Evolutionary conservation across 768 basidiomycete species (phyloP), one percentile per base, ranked within the genome.

Genomic region (Ramaria sp.): DNA sequence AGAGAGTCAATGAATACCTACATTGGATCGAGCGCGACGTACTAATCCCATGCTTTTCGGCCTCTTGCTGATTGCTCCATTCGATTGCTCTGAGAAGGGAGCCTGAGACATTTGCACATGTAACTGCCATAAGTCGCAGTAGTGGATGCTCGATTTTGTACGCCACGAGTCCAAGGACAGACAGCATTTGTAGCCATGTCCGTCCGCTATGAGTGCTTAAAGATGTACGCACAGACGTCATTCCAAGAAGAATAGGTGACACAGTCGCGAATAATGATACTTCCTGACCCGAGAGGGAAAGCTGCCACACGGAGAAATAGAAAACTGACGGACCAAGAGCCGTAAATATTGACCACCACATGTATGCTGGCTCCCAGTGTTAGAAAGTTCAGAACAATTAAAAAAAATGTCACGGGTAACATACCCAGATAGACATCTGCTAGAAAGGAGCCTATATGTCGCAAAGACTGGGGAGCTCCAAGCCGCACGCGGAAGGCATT

Each of bases 251-350:
- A 5, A 77, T 60, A 0, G 90, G 88, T 0, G 91, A 82, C 27
- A 94, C 76, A 7, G 82, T 80, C 7, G 79, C 77, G 9, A 93
- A 72, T 3, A 91, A 70, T 0, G 90, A 79, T 15, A 89, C 73
- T 65, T 95, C 92, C 37, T 84, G 80, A 4, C 92, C 92, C 11
- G 87, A 81, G 31, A 94, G 76, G 27, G 86, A 89, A 17, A 93
- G 82, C 65, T 90, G 79, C 91, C 91, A 93, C 19, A 95, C 82
- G 24, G 88, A 91, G 71, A 91, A 94, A 70, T 93, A 94, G 72
- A 94, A 94, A 3, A 94, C 73, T 3, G 87, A 82, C 1, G 86
- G 83, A 6, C 84, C 78, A 19, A 92, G 79, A 3, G 82, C 77
- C 1, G 91, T 93, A 66, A 88, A 82, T 49, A 88, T 76, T 1